Conservation (phyloP, 2,329 filamentous ascomycete species). For the Acrocalymma vagum region DNA sequence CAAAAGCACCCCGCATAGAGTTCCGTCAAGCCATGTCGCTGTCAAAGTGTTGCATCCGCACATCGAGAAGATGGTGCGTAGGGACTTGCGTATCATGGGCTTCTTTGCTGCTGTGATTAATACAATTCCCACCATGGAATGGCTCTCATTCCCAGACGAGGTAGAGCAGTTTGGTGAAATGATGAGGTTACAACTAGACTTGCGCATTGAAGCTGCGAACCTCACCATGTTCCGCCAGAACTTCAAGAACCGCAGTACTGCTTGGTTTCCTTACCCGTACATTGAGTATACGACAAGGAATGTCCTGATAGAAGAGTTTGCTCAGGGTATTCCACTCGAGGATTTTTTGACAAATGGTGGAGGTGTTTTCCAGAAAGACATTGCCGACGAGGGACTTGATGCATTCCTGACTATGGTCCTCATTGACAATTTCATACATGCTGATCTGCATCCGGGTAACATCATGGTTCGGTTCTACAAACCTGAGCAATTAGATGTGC, state of each 20-base stretch:
- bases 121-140: slow-evolving; percentile 90
- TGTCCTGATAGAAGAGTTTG: slow-evolving; percentile 94
- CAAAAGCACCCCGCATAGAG: slow-evolving; percentile 83
- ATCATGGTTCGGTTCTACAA: slow-evolving; percentile 99
- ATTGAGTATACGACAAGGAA: slow-evolving; percentile 90
- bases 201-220: slow-evolving; percentile 94
- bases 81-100: slow-evolving; percentile 91
- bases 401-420: slow-evolving; percentile 96
- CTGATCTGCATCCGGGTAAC: slow-evolving; percentile 95
- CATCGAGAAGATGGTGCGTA: slow-evolving; percentile 87
- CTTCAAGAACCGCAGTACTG: slow-evolving; percentile 87
- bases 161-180: slow-evolving; percentile 95
- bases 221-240: slow-evolving; percentile 87
- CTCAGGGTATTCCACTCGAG: slow-evolving; percentile 89
- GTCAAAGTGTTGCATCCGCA: slow-evolving; percentile 95
- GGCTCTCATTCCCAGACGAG: slow-evolving; percentile 95
- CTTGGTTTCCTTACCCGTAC: slow-evolving; percentile 97
- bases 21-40: slow-evolving; percentile 91
- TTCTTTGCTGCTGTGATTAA: slow-evolving; percentile 90
- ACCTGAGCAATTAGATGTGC: slow-evolving; percentile 74
- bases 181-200: slow-evolving; percentile 97
- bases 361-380: slow-evolving; percentile 91
- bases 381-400: slow-evolving; percentile 93
- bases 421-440: slow-evolving; percentile 97
- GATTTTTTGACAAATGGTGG: slow-evolving; percentile 92